Conservation (phyloP, 805 yeast species). For the Torulaspora franciscae region DNA sequence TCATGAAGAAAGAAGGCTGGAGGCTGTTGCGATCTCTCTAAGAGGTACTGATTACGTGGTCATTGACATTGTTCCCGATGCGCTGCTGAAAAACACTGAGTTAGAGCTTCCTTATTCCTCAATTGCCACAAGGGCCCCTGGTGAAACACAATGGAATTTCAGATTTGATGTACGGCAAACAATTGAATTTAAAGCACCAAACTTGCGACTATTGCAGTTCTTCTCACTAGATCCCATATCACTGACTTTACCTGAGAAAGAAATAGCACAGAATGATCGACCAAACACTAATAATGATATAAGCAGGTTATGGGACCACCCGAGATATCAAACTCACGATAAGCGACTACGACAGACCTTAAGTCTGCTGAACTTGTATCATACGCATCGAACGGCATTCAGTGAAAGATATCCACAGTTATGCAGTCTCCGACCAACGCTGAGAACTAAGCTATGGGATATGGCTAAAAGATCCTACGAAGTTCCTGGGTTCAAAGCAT, state of each 20-base stretch:
- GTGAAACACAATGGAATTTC: slow-evolving; percentile 8
- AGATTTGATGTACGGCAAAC: slow-evolving; percentile 25
- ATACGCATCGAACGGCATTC: slow-evolving; percentile 21
- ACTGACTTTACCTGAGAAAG: slow-evolving; percentile 45
- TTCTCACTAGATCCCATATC: slow-evolving; percentile 70
- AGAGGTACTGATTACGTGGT: slow-evolving; percentile 25
- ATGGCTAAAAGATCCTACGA: neutral
- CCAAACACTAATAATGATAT: slow-evolving; percentile 18
- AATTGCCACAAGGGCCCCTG: slow-evolving; percentile 8
- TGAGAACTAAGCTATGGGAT: neutral
- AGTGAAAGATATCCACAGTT: slow-evolving; percentile 14
- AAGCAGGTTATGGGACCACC: slow-evolving; percentile 12
- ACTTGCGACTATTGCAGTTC: slow-evolving; percentile 65
- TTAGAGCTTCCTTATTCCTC: slow-evolving; percentile 17
- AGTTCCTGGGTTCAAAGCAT: neutral
- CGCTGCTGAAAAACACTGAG: neutral
- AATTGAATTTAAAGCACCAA: slow-evolving; percentile 66
- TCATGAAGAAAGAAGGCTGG: slow-evolving; percentile 3
- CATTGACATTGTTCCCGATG: slow-evolving; percentile 15
- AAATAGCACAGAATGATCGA: slow-evolving; percentile 17
- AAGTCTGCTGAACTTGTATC: slow-evolving; percentile 24
- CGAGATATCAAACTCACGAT: slow-evolving; percentile 15
- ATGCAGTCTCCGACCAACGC: slow-evolving; percentile 8
- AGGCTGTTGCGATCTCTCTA: slow-evolving; percentile 13
- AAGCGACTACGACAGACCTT: slow-evolving; percentile 16